These are phyloP conservation scores for Naganishia vaughanmartiniae DNA, from an alignment of 768 basidiomycete species.

Conservation along the genomic window DNA sequence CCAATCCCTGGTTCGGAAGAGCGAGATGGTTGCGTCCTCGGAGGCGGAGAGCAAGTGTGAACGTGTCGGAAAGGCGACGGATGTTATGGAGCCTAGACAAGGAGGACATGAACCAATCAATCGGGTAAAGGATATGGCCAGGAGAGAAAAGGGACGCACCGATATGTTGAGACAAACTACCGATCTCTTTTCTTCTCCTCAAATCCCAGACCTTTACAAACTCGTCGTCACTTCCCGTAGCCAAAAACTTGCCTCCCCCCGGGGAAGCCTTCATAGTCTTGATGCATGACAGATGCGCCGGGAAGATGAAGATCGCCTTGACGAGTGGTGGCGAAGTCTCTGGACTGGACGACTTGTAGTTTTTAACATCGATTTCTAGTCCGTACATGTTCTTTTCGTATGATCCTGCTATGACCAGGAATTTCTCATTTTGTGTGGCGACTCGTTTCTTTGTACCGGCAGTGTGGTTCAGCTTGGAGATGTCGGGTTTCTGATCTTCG, in stretches of 20 bases:
- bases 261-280: constrained; percentile 86
- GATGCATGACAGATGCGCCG: constrained; percentile 90
- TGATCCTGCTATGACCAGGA: constrained; percentile 85
- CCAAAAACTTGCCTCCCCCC: constrained; percentile 89
- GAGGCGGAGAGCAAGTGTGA: constrained; percentile 89
- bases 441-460: not conserved
- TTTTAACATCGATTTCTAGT: constrained; percentile 55
- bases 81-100: constrained; percentile 78
- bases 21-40: constrained; percentile 82
- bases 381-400: constrained; percentile 97
- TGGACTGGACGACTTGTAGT: constrained; percentile 4
- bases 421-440: constrained; percentile 47
- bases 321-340: constrained; percentile 39
- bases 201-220: constrained; percentile 97
- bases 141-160: constrained; percentile 57
- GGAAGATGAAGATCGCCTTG: constrained; percentile 86
- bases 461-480: not conserved
- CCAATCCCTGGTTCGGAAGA: constrained; percentile 95
- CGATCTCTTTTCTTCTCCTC: constrained; percentile 83
- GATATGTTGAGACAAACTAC: constrained; percentile 89
- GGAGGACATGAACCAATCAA: not conserved
- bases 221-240: constrained; percentile 92
- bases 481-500: constrained; percentile 14
- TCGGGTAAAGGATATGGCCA: constrained; percentile 16
- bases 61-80: constrained; percentile 77